Conservation (phyloP, 192 early-diverging fungal genomes). For the Spizellomyces sp. region DNA sequence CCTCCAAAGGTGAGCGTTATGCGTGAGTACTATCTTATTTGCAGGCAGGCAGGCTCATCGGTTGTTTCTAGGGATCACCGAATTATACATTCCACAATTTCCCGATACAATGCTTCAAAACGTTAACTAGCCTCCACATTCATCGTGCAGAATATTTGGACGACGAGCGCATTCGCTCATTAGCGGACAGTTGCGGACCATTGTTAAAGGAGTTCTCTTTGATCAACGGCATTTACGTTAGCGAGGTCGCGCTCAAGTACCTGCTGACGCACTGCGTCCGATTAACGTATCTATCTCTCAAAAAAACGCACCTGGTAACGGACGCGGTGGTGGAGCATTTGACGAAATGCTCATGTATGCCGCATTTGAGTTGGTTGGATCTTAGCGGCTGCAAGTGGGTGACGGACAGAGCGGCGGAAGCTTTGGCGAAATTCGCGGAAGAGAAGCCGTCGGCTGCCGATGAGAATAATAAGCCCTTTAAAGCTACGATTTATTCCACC, state of each 20-base stretch:
- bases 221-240: no score
- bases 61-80: neutral
- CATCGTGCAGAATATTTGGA: neutral
- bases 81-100: neutral
- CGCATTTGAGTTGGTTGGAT: neutral
- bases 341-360: neutral
- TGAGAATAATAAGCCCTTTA: neutral
- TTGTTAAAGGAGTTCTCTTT: slow-evolving; percentile 1
- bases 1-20: slow-evolving; percentile 3
- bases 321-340: neutral
- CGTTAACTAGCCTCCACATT: slow-evolving; percentile 4
- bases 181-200: neutral
- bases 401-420: neutral
- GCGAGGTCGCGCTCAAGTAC: neutral
- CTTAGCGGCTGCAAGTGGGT: neutral
- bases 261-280: neutral
- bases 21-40: neutral
- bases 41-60: neutral
- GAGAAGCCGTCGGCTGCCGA: neutral
- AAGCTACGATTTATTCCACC: neutral
- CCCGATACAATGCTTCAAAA: neutral
- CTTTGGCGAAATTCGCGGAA: neutral
- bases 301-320: neutral
- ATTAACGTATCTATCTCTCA: neutral
- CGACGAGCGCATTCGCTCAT: neutral